Percentiles rank a stretch among this genome's conserved stretches.
Evolutionary conservation across 441 rosid species (phyloP).

Genomic region (Biscutella laevigata): DNA sequence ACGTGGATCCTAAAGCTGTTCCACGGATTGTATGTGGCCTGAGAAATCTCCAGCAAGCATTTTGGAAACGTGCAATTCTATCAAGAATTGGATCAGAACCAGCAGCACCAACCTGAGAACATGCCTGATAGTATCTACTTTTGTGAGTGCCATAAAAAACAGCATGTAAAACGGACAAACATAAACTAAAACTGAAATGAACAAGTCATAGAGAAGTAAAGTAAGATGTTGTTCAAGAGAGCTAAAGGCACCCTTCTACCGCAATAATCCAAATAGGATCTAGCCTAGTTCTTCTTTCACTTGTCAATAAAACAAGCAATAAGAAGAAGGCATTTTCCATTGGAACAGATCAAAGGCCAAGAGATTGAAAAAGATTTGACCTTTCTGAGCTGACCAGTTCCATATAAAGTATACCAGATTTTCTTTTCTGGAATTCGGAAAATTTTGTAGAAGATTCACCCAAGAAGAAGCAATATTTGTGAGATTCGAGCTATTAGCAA

Average conservation of each 20-base stretch:
- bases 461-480: not conserved
- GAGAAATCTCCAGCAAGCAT: slow-evolving; percentile 94
- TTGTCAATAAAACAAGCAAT: no score
- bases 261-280: not conserved
- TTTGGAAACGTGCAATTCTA: slow-evolving; percentile 50
- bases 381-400: not conserved
- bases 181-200: slow-evolving; percentile 6
- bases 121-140: slow-evolving; percentile 52
- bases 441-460: not conserved
- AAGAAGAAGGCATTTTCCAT: not conserved
- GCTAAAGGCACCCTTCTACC: not conserved
- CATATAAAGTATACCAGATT: not conserved
- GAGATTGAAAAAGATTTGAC: not conserved
- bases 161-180: not conserved
- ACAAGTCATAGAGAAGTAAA: slow-evolving; percentile 1
- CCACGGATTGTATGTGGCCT: slow-evolving; percentile 97
- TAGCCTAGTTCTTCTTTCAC: no score
- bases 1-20: slow-evolving; percentile 78
- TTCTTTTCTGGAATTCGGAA: not conserved
- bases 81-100: slow-evolving; percentile 62
- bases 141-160: slow-evolving; percentile 21
- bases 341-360: not conserved
- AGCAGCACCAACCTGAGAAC: slow-evolving; percentile 63
- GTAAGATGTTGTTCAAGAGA: not conserved
- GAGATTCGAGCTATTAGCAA: not conserved